Conservation (phyloP, 306 rosid species). For the Vigna unguiculata region DNA sequence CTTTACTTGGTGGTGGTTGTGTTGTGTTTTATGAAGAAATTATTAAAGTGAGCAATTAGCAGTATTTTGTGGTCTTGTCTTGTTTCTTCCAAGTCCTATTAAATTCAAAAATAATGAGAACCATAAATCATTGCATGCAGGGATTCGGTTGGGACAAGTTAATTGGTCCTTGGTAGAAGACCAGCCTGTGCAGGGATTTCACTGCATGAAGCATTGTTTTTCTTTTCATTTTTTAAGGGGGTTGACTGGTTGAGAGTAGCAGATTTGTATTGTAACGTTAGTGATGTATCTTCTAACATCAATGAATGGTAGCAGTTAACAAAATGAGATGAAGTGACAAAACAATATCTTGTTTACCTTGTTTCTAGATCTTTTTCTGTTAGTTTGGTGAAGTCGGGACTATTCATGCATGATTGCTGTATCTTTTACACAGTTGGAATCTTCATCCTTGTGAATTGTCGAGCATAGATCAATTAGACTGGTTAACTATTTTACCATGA, state of each 20-base stretch:
- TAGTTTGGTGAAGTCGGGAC: background rate
- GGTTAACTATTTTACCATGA: too few species aligned
- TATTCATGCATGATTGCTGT: slow-evolving; percentile 1
- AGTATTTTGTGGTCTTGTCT: slow-evolving; percentile 25
- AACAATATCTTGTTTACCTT: slow-evolving; percentile 12
- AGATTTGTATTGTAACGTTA: slow-evolving; percentile 34
- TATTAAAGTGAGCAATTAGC: background rate
- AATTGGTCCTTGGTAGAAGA: slow-evolving; percentile 25
- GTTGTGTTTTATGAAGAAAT: slow-evolving; percentile 12
- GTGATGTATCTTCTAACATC: slow-evolving; percentile 38
- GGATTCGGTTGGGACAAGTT: slow-evolving; percentile 25
- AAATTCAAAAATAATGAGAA: slow-evolving; percentile 33
- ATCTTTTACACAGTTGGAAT: background rate
- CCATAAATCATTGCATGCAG: slow-evolving; percentile 39
- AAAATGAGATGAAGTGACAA: slow-evolving; percentile 22
- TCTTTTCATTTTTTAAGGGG: background rate
- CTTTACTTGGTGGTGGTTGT: slow-evolving; percentile 29
- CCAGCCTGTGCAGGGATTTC: slow-evolving; percentile 16
- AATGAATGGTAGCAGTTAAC: slow-evolving; percentile 27
- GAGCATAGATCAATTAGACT: background rate
- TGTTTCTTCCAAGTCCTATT: slow-evolving; percentile 25
- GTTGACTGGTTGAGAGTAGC: background rate
- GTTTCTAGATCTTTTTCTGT: slow-evolving; percentile 6
- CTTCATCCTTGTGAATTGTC: slow-evolving; percentile 13
- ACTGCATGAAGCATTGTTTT: background rate